A percentile compares a stretch with the other conserved stretches of the same genome.
Conservation (phyloP, 1,284 basidiomycete species). For the Fomitopsis schrenkii region DNA sequence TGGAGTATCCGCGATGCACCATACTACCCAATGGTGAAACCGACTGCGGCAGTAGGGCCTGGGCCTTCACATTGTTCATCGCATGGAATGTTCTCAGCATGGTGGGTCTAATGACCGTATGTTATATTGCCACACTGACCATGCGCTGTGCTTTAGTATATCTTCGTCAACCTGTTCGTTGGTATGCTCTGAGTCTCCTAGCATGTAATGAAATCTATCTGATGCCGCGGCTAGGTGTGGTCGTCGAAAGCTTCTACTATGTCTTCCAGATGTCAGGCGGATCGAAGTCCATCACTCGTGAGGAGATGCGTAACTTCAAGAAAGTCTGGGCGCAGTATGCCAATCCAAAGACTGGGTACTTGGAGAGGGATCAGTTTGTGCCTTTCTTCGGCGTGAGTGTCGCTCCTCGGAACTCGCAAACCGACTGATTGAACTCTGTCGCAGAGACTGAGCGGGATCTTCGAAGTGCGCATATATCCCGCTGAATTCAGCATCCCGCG, state of each 20-base stretch:
- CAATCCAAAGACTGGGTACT: slow-evolving; percentile 73
- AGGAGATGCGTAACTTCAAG: slow-evolving; percentile 93
- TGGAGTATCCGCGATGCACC: slow-evolving; percentile 84
- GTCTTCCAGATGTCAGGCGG: slow-evolving; percentile 88
- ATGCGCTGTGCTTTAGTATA: slow-evolving; percentile 55
- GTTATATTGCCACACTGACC: neutral
- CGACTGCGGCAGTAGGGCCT: slow-evolving; percentile 86
- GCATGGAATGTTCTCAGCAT: slow-evolving; percentile 97
- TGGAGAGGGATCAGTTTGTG: slow-evolving; percentile 70
- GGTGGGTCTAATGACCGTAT: slow-evolving; percentile 45
- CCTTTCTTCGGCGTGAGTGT: slow-evolving; percentile 77
- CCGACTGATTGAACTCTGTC: neutral
- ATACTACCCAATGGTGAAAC: slow-evolving; percentile 56
- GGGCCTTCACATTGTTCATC: slow-evolving; percentile 90
- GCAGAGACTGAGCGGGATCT: slow-evolving; percentile 75
- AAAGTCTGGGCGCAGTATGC: slow-evolving; percentile 90
- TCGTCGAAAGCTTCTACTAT: slow-evolving; percentile 96
- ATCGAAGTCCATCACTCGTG: slow-evolving; percentile 80
- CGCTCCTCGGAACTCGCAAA: neutral
- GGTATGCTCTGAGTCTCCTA: slow-evolving; percentile 37
- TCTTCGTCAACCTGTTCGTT: slow-evolving; percentile 94
- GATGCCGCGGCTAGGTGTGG: slow-evolving; percentile 56
- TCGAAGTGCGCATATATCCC: slow-evolving; percentile 85
- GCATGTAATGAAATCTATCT: neutral
- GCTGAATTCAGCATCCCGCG: slow-evolving; percentile 57